These are phyloP conservation scores for Chenopodium berlandieri DNA, from an alignment of 148 eudicot genomes.

Conservation along the genomic window DNA sequence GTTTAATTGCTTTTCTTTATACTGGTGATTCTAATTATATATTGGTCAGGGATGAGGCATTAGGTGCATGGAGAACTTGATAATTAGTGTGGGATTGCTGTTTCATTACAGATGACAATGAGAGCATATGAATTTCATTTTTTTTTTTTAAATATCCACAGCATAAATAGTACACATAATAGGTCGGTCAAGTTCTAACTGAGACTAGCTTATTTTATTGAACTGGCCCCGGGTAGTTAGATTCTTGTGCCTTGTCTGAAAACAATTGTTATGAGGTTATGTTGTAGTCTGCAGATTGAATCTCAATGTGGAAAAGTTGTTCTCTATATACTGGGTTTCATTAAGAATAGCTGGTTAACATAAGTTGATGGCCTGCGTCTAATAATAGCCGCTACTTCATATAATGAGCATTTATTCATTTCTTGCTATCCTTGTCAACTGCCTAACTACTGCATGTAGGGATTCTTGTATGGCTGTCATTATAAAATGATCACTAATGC, in stretches of 20 bases:
- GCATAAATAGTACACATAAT: not conserved
- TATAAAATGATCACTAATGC: slow-evolving; percentile 1
- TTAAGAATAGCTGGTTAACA: not conserved
- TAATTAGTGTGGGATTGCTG: not conserved
- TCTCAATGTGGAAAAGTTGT: not conserved
- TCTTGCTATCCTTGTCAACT: not conserved
- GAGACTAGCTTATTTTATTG: not conserved
- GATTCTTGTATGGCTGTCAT: slow-evolving; percentile 7
- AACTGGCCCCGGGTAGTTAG: not conserved
- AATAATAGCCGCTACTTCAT: not conserved
- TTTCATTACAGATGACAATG: not conserved
- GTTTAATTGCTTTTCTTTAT: not conserved
- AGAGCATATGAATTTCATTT: not conserved
- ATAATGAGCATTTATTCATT: slow-evolving; percentile 1
- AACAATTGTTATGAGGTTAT: not conserved
- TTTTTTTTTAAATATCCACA: not conserved
- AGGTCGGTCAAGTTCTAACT: not conserved
- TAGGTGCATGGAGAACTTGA: not conserved
- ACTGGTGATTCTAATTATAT: not conserved
- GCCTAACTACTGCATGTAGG: not conserved
- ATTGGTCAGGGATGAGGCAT: not conserved
- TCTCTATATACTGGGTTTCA: not conserved
- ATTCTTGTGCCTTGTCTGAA: too few species aligned
- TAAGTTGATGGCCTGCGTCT: not conserved
- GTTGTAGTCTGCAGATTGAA: not conserved